Base-by-base conservation (phyloP, 2,329 filamentous ascomycete species). In the Calonectria pseudoreteaudii region DNA sequence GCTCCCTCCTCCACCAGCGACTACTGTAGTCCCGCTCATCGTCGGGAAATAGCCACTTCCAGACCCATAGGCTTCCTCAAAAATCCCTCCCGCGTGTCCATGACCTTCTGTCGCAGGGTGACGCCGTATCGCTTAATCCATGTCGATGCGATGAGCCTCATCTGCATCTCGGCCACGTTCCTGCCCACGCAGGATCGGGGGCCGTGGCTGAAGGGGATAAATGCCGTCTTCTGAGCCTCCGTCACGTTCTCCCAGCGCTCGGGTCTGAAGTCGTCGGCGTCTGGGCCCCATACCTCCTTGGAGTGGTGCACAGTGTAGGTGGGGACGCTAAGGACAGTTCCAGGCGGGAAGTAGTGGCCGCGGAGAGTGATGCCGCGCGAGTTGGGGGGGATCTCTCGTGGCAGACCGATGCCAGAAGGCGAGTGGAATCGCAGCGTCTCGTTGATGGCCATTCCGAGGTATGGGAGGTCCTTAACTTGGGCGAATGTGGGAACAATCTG, bases 141-240 rank as follows among this genome's bases (percentile, higher is more conserved):
- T 67, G 94, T 95, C 0, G 89, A 89, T 6, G 93, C 91, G 74
- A 97, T 96, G 53, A 96, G 87, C 79, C 93, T 92, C 86, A 97
- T 87, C 84, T 97, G 95, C 94, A 97, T 96, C 87, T 97, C 94
- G 0, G 95, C 95, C 20, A 97, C 91, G 73, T 97, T 97, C 28
- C 94, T 85, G 0, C 95, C 95, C 0, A 97, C 94, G 73, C 93
- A 95, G 1, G 92, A 89, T 10, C 93, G 84, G 0, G 93, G 92
- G 0, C 93, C 93, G 41, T 92, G 86, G 74, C 92, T 94, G 80
- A 97, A 97, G 0, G 93, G 93, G 38, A 94, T 93, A 71, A 95
- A 95, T 0, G 92, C 92, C 47, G 88, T 90, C 86, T 94, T 95
- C 83, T 96, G 94, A 72, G 90, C 85, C 2, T 91, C 79, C 0